These are phyloP conservation scores for Favolaschia claudopus DNA, from an alignment of 768 basidiomycete species.

Conservation along the genomic window DNA sequence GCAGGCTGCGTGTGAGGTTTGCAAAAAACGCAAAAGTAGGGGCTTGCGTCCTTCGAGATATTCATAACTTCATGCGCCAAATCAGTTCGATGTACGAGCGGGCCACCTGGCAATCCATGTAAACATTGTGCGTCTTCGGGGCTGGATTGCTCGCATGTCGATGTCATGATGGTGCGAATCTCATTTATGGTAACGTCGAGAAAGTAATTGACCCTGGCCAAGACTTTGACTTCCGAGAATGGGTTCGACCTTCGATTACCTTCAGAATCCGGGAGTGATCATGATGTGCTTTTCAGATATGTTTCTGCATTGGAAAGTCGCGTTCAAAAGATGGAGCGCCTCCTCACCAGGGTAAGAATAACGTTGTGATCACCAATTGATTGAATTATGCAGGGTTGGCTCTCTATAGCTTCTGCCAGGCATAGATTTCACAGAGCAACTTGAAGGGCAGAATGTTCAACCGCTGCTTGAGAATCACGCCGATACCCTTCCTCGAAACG, in stretches of 20 bases:
- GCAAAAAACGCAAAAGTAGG: conserved; percentile 75
- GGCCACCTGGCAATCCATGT: conserved; percentile 59
- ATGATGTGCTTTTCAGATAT: conserved; percentile 46
- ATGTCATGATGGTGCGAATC: conserved; percentile 63
- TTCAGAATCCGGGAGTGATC: not conserved
- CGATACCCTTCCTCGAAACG: conserved; percentile 45
- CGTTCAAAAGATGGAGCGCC: conserved; percentile 67
- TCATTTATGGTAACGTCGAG: not conserved
- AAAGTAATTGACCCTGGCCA: not conserved
- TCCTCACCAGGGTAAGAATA: conserved; percentile 50
- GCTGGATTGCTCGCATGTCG: conserved; percentile 71
- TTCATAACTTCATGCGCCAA: too few relatives aligned
- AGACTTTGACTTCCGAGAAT: conserved; percentile 68
- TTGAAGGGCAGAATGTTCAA: conserved; percentile 42
- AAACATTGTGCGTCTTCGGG: conserved; percentile 66
- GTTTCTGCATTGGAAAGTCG: conserved; percentile 68
- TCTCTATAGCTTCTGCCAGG: conserved; percentile 55
- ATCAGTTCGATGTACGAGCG: conserved; percentile 51
- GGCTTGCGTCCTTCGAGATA: too few relatives aligned
- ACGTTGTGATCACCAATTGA: not conserved
- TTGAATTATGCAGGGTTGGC: not conserved
- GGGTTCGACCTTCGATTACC: conserved; percentile 46
- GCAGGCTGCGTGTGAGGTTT: conserved; percentile 75
- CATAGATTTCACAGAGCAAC: conserved; percentile 67
- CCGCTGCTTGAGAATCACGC: conserved; percentile 36